Conservation (phyloP, 1,139 yeast genomes). For the Ogataea hybrid region DNA sequence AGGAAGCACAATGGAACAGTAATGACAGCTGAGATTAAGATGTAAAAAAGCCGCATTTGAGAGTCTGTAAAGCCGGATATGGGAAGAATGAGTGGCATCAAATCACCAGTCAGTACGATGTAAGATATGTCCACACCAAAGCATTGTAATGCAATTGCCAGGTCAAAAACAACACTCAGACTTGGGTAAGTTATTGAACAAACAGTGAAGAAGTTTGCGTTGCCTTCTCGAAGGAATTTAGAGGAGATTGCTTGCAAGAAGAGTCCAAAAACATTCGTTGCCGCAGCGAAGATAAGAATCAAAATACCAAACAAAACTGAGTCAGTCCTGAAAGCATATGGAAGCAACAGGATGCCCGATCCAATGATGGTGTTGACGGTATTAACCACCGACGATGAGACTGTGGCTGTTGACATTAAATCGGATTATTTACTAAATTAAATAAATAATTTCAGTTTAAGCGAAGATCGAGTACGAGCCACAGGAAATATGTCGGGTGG, state of each 20-base stretch:
- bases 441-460: background rate
- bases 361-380: constrained; percentile 76
- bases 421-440: background rate
- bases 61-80: constrained; percentile 33
- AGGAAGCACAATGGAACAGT: constrained; percentile 77
- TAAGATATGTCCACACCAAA: constrained; percentile 93
- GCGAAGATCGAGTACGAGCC: too few species aligned
- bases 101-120: constrained; percentile 83
- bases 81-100: constrained; percentile 58
- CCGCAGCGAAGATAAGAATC: constrained; percentile 69
- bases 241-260: constrained; percentile 77
- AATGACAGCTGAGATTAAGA: constrained; percentile 55
- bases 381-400: constrained; percentile 40
- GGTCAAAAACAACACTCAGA: constrained; percentile 64
- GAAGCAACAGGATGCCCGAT: constrained; percentile 93
- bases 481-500: background rate
- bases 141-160: constrained; percentile 58
- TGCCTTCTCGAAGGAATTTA: constrained; percentile 63
- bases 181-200: constrained; percentile 84
- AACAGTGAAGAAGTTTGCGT: constrained; percentile 82
- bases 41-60: constrained; percentile 57
- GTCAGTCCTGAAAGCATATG: constrained; percentile 84
- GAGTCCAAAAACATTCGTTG: constrained; percentile 77
- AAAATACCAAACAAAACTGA: constrained; percentile 70
- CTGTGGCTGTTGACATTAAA: constrained; percentile 20